Evolutionary conservation across 805 yeast species (phyloP).

Genomic region (Wickerhamiella vanderwaltii): DNA sequence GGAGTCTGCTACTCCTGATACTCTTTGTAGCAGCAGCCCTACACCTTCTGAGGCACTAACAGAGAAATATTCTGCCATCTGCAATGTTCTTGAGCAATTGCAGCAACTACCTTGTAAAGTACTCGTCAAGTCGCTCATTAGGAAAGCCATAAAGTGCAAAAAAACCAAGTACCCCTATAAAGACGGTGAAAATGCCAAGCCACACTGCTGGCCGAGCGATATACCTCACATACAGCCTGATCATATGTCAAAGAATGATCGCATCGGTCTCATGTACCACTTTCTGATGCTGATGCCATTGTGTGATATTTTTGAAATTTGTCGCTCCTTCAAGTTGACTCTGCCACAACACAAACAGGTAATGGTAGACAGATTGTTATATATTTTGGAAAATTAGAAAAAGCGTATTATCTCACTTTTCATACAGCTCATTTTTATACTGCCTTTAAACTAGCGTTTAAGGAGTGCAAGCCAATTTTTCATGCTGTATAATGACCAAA

Average conservation of each 20-base stretch:
- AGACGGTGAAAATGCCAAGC: slow-evolving; percentile 36
- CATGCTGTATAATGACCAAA: too few relatives aligned
- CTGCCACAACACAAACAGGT: background rate
- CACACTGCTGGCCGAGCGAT: slow-evolving; percentile 58
- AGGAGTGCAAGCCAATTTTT: too few relatives aligned
- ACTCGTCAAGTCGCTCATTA: slow-evolving; percentile 58
- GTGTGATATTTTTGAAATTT: background rate
- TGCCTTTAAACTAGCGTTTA: too few relatives aligned
- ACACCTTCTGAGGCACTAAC: too few relatives aligned
- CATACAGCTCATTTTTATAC: too few relatives aligned
- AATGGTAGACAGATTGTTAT: background rate
- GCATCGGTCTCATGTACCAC: slow-evolving; percentile 36
- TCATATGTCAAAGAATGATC: slow-evolving; percentile 48
- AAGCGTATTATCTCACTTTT: too few relatives aligned
- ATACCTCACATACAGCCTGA: slow-evolving; percentile 63
- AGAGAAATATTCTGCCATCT: background rate
- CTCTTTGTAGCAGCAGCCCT: too few relatives aligned
- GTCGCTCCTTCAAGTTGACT: background rate
- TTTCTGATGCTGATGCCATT: slow-evolving; percentile 16
- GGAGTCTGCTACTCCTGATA: too few relatives aligned
- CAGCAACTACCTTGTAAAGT: slow-evolving; percentile 47
- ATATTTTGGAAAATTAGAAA: too few relatives aligned
- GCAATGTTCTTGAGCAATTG: slow-evolving; percentile 28
- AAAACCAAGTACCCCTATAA: slow-evolving; percentile 55
- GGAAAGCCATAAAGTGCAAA: slow-evolving; percentile 50